Percentiles rank a stretch among this genome's conserved stretches.
Conservation (phyloP, 306 rosid genomes). For the Echinosophora koreensis region DNA sequence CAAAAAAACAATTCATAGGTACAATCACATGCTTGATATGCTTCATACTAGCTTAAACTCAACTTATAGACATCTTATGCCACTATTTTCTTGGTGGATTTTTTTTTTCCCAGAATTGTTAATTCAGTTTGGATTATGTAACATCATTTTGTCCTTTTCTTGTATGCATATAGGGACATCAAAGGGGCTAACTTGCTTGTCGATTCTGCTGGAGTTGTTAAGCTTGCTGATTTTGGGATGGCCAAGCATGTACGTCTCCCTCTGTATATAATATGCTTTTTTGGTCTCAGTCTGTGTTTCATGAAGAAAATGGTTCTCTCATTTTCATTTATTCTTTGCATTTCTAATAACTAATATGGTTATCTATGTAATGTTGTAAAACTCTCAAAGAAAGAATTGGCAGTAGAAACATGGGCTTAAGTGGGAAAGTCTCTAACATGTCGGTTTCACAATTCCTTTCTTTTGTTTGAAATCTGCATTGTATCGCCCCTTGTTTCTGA, state of each 20-base stretch:
- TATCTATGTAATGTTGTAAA: neutral
- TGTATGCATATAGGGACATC: conserved; percentile 69
- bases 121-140: conserved; percentile 26
- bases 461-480: conserved; percentile 36
- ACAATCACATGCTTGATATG: conserved; percentile 20
- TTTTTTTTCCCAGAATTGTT: too few species aligned
- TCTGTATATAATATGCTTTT: neutral
- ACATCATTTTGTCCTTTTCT: neutral
- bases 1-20: conserved; percentile 92
- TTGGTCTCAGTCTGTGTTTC: conserved; percentile 15
- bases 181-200: conserved; percentile 96
- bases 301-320: neutral
- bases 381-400: neutral
- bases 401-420: neutral
- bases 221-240: conserved; percentile 98
- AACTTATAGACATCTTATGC: neutral
- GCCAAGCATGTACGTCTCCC: conserved; percentile 74
- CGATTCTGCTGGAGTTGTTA: conserved; percentile 82
- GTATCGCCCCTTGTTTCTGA: conserved; percentile 3
- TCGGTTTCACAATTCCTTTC: conserved; percentile 30
- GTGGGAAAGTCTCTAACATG: conserved; percentile 36
- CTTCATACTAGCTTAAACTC: conserved; percentile 32
- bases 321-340: neutral
- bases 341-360: too few species aligned
- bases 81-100: neutral